phyloP scores from a whole-genome alignment of 352 stramenopile species.

The Pythium pectinolyticum region DNA sequence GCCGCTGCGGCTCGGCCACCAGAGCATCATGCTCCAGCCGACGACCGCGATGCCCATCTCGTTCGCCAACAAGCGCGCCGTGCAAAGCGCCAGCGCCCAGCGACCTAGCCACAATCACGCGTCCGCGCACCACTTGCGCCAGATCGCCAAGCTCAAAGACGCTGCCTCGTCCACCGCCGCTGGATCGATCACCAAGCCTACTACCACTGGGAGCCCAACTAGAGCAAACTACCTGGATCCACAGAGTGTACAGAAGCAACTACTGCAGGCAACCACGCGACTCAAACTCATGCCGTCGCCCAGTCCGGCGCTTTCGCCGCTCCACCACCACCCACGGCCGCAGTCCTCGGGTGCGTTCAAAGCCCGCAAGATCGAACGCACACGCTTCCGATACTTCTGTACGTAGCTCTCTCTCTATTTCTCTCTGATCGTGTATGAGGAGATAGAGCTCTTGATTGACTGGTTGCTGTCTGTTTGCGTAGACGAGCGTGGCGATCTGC shows the following conservation, averaged over 20 bases:
- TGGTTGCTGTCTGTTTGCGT: neutral
- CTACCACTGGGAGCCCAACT: too few relatives aligned
- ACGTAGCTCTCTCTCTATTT: conserved; percentile 15
- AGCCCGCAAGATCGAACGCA: conserved; percentile 66
- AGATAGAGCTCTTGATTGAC: too few relatives aligned
- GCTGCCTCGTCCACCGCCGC: conserved; percentile 7
- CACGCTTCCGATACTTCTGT: conserved; percentile 86
- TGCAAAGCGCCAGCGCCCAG: conserved; percentile 33
- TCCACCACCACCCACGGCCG: conserved; percentile 29
- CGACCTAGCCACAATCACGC: too few relatives aligned
- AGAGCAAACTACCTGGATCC: too few relatives aligned
- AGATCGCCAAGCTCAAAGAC: conserved; percentile 47
- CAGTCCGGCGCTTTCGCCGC: conserved; percentile 1
- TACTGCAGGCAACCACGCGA: conserved; percentile 17
- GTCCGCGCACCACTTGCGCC: conserved; percentile 52
- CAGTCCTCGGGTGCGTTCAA: conserved; percentile 60
- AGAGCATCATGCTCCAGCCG: conserved; percentile 16
- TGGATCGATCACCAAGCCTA: conserved; percentile 38
- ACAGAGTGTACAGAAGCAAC: conserved; percentile 32
- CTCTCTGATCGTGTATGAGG: too few relatives aligned
- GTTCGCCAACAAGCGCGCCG: conserved; percentile 28
- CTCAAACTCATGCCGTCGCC: conserved; percentile 6
- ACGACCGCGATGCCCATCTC: conserved; percentile 40
- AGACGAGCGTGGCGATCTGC: conserved; percentile 76
- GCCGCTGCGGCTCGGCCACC: conserved; percentile 29